Evolutionary conservation across 768 basidiomycete species (phyloP), one percentile per base, ranked within the genome.

Genomic region (Tulasnella sp.): DNA sequence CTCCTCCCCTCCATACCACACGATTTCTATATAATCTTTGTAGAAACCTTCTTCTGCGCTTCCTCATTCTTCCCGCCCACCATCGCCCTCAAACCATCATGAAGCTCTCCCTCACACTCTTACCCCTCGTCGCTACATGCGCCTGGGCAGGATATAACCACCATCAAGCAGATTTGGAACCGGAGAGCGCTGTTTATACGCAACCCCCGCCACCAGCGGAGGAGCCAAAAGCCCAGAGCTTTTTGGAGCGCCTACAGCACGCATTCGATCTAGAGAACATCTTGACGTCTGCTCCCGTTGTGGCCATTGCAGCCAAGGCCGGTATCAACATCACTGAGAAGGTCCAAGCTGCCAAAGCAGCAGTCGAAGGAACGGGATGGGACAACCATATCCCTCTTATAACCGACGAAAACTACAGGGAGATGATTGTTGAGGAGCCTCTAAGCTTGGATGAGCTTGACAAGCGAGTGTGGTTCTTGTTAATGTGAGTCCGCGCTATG

Each of bases 341-440:
- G 79, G 81, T 90, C 44, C 84, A 85, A 61, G 83, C 82, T 44
- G 82, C 83, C 9, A 80, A 81, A 70, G 73, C 70, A 40, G 84
- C 84, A 48, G 82, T 80, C 29, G 85, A 84, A 39, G 80, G 83
- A 72, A 80, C 69, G 84, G 70, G 79, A 71, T 95, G 93, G 93
- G 93, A 94, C 81, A 84, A 86, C 15, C 88, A 93, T 39, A 88
- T 96, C 55, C 89, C 91, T 35, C 85, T 95, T 48, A 89, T 97
- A 83, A 94, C 92, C 73, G 95, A 96, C 83, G 87, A 91, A 72
- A 96, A 94, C 83, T 96, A 88, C 82, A 85, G 88, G 37, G 90
- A 92, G 39, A 44, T 93, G 73, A 88, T 96, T 79, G 88, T 91
- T 44, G 89, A 93, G 77, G 94, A 95, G 84, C 81, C 84, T 83